phyloP scores from a whole-genome alignment of 768 basidiomycete species.

The Porpolomopsis calyptriformis region DNA sequence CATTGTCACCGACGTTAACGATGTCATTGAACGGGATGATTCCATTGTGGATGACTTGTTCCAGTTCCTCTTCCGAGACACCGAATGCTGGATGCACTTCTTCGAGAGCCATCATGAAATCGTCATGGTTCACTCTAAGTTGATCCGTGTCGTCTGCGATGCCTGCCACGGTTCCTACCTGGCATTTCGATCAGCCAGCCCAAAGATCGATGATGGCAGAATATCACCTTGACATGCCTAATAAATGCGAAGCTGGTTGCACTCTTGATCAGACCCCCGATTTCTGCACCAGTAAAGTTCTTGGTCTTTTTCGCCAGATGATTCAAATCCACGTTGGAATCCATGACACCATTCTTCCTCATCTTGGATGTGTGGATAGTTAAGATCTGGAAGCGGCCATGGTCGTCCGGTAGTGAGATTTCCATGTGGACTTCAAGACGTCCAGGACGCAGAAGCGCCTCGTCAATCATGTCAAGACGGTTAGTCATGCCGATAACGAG shows the following conservation, averaged over 20 bases:
- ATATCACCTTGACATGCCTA: constrained; percentile 75
- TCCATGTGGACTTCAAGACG: constrained; percentile 99
- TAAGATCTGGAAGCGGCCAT: constrained; percentile 87
- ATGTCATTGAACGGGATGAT: constrained; percentile 78
- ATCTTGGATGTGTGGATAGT: constrained; percentile 94
- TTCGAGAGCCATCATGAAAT: constrained; percentile 84
- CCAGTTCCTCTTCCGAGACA: constrained; percentile 92
- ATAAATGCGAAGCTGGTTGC: constrained; percentile 98
- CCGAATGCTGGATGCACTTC: constrained; percentile 97
- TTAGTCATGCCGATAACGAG: constrained; percentile 99
- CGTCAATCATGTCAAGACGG: constrained; percentile 96
- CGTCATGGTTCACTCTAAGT: constrained; percentile 71
- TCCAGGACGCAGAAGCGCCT: constrained; percentile 91
- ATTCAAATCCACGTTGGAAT: constrained; percentile 64
- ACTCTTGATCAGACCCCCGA: constrained; percentile 91
- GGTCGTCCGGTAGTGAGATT: constrained; percentile 92
- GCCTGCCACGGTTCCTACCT: constrained; percentile 92
- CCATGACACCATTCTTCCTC: constrained; percentile 87
- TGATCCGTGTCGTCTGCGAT: constrained; percentile 94
- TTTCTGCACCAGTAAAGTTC: constrained; percentile 97
- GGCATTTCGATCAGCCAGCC: background rate
- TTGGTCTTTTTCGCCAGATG: constrained; percentile 83
- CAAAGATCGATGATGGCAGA: background rate
- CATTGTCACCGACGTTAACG: constrained; percentile 56
- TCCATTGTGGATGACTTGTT: constrained; percentile 89